These are phyloP conservation scores for Colletotrichum sp. DNA, from an alignment of 2,329 filamentous ascomycete species.

Conservation along the genomic window DNA sequence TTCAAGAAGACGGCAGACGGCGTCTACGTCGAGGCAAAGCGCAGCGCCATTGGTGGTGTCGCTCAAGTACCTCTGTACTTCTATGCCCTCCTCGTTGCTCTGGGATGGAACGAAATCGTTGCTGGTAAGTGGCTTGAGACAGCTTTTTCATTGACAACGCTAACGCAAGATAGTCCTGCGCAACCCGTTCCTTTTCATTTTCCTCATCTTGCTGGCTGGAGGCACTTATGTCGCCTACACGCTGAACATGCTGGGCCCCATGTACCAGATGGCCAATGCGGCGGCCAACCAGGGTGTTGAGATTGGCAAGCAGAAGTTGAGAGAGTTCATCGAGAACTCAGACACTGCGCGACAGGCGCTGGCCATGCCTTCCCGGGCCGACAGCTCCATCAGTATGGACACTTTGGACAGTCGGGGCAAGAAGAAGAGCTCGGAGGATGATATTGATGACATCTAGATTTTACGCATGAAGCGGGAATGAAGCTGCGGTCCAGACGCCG, in stretches of 20 bases:
- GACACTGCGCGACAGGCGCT: constrained; percentile 85
- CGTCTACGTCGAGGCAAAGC: constrained; percentile 97
- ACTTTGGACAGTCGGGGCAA: constrained; percentile 65
- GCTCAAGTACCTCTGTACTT: constrained; percentile 95
- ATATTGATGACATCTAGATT: constrained; percentile 65
- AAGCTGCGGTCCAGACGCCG: constrained; percentile 9
- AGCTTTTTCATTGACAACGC: not conserved
- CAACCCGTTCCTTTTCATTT: constrained; percentile 91
- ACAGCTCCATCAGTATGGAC: constrained; percentile 61
- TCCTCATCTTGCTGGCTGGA: constrained; percentile 77
- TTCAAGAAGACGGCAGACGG: constrained; percentile 99
- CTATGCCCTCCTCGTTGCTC: constrained; percentile 83
- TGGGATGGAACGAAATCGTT: constrained; percentile 99
- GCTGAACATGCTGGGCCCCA: constrained; percentile 94
- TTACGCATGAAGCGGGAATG: not conserved
- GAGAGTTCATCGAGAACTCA: constrained; percentile 88
- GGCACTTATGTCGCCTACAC: constrained; percentile 90
- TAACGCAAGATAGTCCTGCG: constrained; percentile 71
- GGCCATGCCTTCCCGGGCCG: constrained; percentile 66
- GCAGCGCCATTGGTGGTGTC: constrained; percentile 93
- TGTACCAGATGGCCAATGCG: constrained; percentile 93
- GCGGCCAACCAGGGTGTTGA: constrained; percentile 86
- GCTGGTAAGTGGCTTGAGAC: constrained; percentile 69
- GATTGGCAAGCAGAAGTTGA: constrained; percentile 88
- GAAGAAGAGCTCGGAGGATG: constrained; percentile 46